phyloP scores from a whole-genome alignment of 768 basidiomycete species.

The Podaxis carcinomalis region DNA sequence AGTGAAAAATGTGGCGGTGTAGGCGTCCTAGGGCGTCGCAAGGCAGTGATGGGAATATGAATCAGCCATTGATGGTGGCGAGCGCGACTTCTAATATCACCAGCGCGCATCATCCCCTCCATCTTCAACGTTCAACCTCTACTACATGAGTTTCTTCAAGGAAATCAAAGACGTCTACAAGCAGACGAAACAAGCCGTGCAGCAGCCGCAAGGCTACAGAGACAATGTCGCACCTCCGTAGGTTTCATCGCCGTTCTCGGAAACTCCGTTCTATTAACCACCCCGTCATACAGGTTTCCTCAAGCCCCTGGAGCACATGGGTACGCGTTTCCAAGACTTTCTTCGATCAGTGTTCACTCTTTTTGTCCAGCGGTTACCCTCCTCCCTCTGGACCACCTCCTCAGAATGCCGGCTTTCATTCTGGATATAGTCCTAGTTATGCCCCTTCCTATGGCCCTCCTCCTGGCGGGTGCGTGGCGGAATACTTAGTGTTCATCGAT shows the following conservation, averaged over 20 bases:
- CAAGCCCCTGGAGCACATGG: conserved; percentile 24
- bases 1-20: not conserved
- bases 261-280: not conserved
- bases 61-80: not conserved
- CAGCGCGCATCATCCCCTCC: not conserved
- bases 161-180: not conserved
- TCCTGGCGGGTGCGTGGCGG: conserved; percentile 9
- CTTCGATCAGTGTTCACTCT: not conserved
- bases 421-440: conserved; percentile 38
- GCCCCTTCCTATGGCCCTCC: conserved; percentile 29
- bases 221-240: not conserved
- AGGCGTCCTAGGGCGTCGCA: not conserved
- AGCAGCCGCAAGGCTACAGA: not conserved
- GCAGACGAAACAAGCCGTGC: not conserved
- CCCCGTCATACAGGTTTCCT: conserved; percentile 19
- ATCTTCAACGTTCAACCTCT: not conserved
- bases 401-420: conserved; percentile 24
- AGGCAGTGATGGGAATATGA: not conserved
- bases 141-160: not conserved
- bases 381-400: conserved; percentile 17
- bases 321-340: not conserved
- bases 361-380: conserved; percentile 10
- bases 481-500: not conserved
- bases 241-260: not conserved
- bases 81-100: not conserved